phyloP scores from a whole-genome alignment of 164 flowering plant species.

The Piper betle region DNA sequence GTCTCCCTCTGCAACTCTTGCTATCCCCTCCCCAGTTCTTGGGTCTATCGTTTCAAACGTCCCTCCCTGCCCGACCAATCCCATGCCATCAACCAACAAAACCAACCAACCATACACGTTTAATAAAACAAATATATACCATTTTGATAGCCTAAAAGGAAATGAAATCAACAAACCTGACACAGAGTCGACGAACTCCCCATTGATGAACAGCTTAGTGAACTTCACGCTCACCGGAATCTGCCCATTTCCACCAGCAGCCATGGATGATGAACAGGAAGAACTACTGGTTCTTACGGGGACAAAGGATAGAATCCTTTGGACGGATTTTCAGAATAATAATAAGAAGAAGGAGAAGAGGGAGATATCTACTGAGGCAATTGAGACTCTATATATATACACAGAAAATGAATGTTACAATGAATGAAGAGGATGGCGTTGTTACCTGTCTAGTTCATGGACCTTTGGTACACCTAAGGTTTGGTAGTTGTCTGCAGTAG shows the following conservation, averaged over 20 bases:
- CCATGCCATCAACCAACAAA: neutral
- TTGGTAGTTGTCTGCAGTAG: no score
- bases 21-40: slow-evolving; percentile 48
- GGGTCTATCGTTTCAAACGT: slow-evolving; percentile 79
- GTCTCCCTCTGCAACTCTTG: slow-evolving; percentile 55
- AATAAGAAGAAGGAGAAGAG: no score
- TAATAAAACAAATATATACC: neutral
- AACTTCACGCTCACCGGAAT: slow-evolving; percentile 34
- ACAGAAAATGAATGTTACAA: no score
- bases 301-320: no score
- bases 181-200: slow-evolving; percentile 54
- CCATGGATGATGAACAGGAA: slow-evolving; percentile 3
- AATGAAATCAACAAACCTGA: slow-evolving; percentile 29
- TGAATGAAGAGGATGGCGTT: no score
- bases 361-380: no score
- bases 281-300: neutral
- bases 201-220: slow-evolving; percentile 72
- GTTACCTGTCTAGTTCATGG: no score
- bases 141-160: neutral
- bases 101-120: neutral
- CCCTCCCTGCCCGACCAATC: slow-evolving; percentile 30
- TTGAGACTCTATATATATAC: no score
- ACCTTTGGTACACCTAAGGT: no score
- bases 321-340: no score
- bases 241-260: slow-evolving; percentile 2